Evolutionary conservation across 1,284 basidiomycete genomes (phyloP).

Genomic region (Sanghuangporus baumii): DNA sequence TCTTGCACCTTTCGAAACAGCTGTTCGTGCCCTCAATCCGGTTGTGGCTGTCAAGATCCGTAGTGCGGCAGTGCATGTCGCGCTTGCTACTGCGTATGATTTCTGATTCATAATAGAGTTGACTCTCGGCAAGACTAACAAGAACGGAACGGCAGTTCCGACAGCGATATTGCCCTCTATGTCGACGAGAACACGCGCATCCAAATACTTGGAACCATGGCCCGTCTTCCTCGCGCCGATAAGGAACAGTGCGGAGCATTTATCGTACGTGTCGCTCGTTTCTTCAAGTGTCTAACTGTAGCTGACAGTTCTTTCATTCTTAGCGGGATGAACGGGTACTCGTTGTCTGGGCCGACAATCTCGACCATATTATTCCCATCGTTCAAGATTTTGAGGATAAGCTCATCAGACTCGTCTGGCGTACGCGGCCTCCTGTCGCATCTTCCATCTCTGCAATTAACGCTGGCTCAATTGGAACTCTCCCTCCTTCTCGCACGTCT

Average conservation of each 20-base stretch:
- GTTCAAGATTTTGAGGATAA: slow-evolving; percentile 67
- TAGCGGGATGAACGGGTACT: slow-evolving; percentile 71
- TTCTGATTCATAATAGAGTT: slow-evolving; percentile 13
- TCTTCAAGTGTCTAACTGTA: not conserved
- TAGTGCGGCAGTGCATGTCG: slow-evolving; percentile 76
- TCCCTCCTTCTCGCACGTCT: not conserved
- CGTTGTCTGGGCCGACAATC: slow-evolving; percentile 71
- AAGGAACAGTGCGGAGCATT: slow-evolving; percentile 83
- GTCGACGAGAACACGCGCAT: slow-evolving; percentile 44
- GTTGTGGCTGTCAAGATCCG: slow-evolving; percentile 77
- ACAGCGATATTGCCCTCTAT: slow-evolving; percentile 19
- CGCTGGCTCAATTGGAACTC: slow-evolving; percentile 29
- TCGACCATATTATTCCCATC: slow-evolving; percentile 62
- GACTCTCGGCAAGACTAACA: not conserved
- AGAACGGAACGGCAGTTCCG: not conserved
- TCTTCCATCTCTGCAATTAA: slow-evolving; percentile 26
- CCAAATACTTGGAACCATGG: slow-evolving; percentile 62
- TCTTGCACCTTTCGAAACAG: slow-evolving; percentile 65
- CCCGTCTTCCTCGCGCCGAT: slow-evolving; percentile 58
- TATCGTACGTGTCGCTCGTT: slow-evolving; percentile 40
- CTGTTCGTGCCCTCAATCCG: slow-evolving; percentile 65
- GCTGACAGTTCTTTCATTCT: not conserved
- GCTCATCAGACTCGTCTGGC: slow-evolving; percentile 79
- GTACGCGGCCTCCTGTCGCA: slow-evolving; percentile 32
- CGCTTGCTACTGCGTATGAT: slow-evolving; percentile 60